phyloP scores from a whole-genome alignment of 768 basidiomycete species.

The Termitomyces sp. region DNA sequence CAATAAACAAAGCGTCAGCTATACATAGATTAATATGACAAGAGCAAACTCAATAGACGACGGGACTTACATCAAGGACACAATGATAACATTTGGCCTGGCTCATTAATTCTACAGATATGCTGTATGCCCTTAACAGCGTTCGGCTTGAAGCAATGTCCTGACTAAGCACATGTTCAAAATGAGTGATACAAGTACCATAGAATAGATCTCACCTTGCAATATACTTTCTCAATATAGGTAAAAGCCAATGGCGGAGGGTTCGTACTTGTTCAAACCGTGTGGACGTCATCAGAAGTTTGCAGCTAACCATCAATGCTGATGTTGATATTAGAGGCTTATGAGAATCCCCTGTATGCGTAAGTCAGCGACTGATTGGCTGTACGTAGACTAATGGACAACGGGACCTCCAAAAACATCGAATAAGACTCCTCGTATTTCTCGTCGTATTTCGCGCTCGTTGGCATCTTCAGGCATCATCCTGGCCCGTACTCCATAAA shows the following conservation, averaged over 20 bases:
- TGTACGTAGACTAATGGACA: background rate
- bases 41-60: background rate
- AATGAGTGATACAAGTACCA: background rate
- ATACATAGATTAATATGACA: conserved; percentile 8
- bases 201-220: conserved; percentile 37
- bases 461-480: conserved; percentile 69
- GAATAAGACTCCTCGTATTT: conserved; percentile 63
- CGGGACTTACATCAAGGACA: conserved; percentile 61
- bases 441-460: conserved; percentile 69
- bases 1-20: conserved; percentile 57
- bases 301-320: conserved; percentile 43
- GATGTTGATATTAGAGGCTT: conserved; percentile 33
- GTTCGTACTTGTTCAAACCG: conserved; percentile 75
- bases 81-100: conserved; percentile 63
- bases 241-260: conserved; percentile 74
- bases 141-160: conserved; percentile 27
- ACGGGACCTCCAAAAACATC: conserved; percentile 64
- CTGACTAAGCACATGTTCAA: conserved; percentile 12
- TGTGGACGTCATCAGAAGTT: conserved; percentile 48
- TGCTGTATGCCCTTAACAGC: conserved; percentile 55
- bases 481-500: conserved; percentile 69
- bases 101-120: conserved; percentile 59
- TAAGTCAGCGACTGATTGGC: conserved; percentile 9
- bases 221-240: conserved; percentile 56
- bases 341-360: conserved; percentile 29